A percentile compares a stretch with the other conserved stretches of the same genome.
Conservation (phyloP, 2,329 filamentous ascomycete species). For the Calcarisporium arbuscula region DNA sequence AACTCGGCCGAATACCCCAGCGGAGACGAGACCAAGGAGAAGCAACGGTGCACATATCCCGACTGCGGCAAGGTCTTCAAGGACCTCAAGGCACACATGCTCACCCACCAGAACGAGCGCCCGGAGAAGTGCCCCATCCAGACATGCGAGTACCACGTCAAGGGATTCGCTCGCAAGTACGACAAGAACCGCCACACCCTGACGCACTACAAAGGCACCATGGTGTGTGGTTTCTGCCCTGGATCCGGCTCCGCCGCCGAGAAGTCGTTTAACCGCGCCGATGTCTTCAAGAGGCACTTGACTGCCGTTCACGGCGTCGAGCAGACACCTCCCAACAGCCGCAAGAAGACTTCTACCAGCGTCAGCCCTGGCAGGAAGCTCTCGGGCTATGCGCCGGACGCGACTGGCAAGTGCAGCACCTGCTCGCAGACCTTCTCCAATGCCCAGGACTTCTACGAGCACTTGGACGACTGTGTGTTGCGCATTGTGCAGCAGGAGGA, state of each 20-base stretch:
- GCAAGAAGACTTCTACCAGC: conserved; percentile 55
- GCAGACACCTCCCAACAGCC: conserved; percentile 85
- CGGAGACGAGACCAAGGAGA: conserved; percentile 59
- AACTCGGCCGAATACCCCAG: conserved; percentile 53
- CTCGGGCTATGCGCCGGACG: conserved; percentile 65
- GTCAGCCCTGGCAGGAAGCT: conserved; percentile 54
- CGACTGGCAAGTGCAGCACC: conserved; percentile 91
- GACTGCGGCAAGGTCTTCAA: conserved; percentile 85
- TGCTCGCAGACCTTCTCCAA: conserved; percentile 87
- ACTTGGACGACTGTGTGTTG: conserved; percentile 73
- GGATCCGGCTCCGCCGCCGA: conserved; percentile 82
- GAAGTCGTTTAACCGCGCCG: conserved; percentile 92
- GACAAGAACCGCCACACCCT: conserved; percentile 93
- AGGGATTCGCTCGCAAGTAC: conserved; percentile 92
- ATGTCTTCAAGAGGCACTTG: conserved; percentile 92
- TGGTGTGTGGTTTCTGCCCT: conserved; percentile 94
- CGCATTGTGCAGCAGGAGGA: conserved; percentile 68
- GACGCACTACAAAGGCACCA: conserved; percentile 94
- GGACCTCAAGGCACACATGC: conserved; percentile 88
- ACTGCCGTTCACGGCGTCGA: conserved; percentile 89
- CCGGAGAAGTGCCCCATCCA: conserved; percentile 92
- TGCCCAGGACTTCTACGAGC: conserved; percentile 97
- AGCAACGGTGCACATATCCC: conserved; percentile 69
- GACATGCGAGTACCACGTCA: conserved; percentile 85
- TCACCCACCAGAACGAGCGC: conserved; percentile 85